Evolutionary conservation across 129 eudicot species (phyloP).

Genomic region (Saussurea involucrata): DNA sequence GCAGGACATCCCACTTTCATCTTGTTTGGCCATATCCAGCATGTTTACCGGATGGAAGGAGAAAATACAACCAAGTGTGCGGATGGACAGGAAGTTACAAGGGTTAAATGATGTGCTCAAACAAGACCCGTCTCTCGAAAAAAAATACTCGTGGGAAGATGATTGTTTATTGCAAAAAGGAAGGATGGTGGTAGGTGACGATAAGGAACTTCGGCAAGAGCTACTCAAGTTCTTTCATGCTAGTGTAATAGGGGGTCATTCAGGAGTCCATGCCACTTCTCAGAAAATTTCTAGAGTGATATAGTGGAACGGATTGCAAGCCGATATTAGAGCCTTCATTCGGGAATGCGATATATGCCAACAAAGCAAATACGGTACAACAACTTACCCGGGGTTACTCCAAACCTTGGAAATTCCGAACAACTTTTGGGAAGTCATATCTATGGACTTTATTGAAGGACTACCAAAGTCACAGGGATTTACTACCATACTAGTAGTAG

Average conservation of each 20-base stretch:
- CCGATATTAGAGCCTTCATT: not conserved
- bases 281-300: not conserved
- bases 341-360: not conserved
- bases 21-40: not conserved
- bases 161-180: not conserved
- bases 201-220: not conserved
- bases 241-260: slow-evolving; percentile 10
- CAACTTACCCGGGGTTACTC: not conserved
- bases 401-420: slow-evolving; percentile 9
- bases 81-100: not conserved
- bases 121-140: not conserved
- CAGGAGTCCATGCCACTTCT: not conserved
- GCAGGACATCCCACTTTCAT: no score
- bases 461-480: not conserved
- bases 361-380: not conserved
- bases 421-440: not conserved
- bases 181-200: not conserved
- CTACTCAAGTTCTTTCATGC: not conserved
- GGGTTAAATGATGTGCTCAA: not conserved
- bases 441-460: slow-evolving; percentile 24
- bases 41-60: not conserved
- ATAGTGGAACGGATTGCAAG: not conserved
- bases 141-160: not conserved
- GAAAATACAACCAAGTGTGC: not conserved
- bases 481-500: slow-evolving; percentile 3